These are phyloP conservation scores for Wickerhamomyces sp. DNA, from an alignment of 1,139 yeast species.

Conservation along the genomic window DNA sequence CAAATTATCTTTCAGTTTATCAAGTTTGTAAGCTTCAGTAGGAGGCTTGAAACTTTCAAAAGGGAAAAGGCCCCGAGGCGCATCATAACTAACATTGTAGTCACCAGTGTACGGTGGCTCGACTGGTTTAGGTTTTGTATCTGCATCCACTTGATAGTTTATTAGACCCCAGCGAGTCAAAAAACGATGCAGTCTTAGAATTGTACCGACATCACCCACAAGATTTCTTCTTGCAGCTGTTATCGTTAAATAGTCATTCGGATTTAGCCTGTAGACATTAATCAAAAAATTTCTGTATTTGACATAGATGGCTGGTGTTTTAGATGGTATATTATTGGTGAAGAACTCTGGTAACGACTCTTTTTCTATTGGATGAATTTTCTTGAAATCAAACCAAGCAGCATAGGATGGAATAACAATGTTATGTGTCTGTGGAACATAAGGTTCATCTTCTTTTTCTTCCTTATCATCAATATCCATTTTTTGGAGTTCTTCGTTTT, in stretches of 20 bases:
- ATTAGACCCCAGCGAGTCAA: slow-evolving; percentile 95
- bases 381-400: slow-evolving; percentile 79
- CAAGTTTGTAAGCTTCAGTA: slow-evolving; percentile 47
- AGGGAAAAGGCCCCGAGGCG: slow-evolving; percentile 93
- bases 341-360: slow-evolving; percentile 92
- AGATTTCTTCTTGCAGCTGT: slow-evolving; percentile 93
- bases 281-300: slow-evolving; percentile 93
- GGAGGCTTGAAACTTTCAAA: slow-evolving; percentile 73
- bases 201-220: slow-evolving; percentile 94
- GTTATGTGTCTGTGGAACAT: slow-evolving; percentile 69
- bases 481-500: not conserved
- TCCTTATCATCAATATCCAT: slow-evolving; percentile 8
- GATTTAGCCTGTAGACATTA: slow-evolving; percentile 86
- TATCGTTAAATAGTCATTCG: slow-evolving; percentile 86
- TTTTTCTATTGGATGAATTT: slow-evolving; percentile 57
- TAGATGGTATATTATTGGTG: slow-evolving; percentile 66
- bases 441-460: slow-evolving; percentile 17
- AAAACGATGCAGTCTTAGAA: slow-evolving; percentile 86
- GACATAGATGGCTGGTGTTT: slow-evolving; percentile 83
- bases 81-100: slow-evolving; percentile 68
- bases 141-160: slow-evolving; percentile 84
- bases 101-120: slow-evolving; percentile 75
- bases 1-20: slow-evolving; percentile 50
- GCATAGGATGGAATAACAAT: slow-evolving; percentile 93
- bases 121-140: slow-evolving; percentile 58